Percentiles rank a stretch among this genome's conserved stretches.
Conservation (phyloP, 345 rosid species). For the Eutrema japonicum region DNA sequence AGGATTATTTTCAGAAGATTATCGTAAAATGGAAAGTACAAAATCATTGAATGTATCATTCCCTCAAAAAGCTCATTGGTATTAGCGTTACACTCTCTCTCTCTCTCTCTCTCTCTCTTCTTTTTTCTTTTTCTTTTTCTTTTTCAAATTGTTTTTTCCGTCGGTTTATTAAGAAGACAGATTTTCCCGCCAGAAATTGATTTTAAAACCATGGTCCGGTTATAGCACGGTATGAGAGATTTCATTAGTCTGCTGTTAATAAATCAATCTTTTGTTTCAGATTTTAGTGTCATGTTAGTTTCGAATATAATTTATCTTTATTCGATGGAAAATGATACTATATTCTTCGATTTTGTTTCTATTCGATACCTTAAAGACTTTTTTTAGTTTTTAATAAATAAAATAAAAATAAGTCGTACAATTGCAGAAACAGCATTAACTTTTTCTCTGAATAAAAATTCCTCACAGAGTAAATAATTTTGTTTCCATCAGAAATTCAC, state of each 20-base stretch:
- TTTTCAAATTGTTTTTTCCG: conserved; percentile 26
- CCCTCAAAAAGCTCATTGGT: conserved; percentile 18
- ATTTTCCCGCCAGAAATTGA: conserved; percentile 33
- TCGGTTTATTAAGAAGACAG: neutral
- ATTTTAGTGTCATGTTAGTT: neutral
- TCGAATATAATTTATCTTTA: neutral
- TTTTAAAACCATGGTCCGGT: neutral
- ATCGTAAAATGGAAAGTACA: conserved; percentile 33
- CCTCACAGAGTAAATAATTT: neutral
- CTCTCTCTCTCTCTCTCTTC: neutral
- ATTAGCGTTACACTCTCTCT: neutral
- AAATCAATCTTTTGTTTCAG: conserved; percentile 2
- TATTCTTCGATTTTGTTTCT: conserved; percentile 27
- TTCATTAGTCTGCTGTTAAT: neutral
- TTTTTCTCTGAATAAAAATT: conserved; percentile 1
- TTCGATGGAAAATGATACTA: neutral
- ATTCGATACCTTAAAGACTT: neutral
- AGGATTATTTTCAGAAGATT: conserved; percentile 12
- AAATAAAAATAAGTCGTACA: conserved; percentile 2
- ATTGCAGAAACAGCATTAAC: conserved; percentile 27
- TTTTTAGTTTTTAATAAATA: neutral
- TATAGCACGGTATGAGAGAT: neutral
- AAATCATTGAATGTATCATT: conserved; percentile 38
- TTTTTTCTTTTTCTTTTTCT: neutral
- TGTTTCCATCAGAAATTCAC: conserved; percentile 25